Conservation (phyloP, 1,139 yeast species). For the Suhomyces taliae region DNA sequence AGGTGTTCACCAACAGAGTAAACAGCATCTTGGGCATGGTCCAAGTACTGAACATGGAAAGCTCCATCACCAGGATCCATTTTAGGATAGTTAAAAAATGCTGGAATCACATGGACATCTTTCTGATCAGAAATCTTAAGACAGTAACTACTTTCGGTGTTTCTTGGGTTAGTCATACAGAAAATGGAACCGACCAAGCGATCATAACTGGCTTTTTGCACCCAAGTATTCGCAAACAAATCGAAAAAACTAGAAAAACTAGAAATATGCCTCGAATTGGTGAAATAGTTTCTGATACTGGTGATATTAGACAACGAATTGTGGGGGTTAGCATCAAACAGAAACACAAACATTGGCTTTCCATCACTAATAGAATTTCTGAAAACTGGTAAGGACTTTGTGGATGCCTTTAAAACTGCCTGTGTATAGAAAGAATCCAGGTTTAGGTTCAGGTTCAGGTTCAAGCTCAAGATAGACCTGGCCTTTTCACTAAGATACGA, state of each 20-base stretch:
- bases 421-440: neutral
- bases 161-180: conserved; percentile 34
- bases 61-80: neutral
- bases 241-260: conserved; percentile 35
- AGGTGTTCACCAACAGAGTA: conserved; percentile 17
- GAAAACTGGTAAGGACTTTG: conserved; percentile 24
- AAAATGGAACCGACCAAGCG: conserved; percentile 41
- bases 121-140: conserved; percentile 28
- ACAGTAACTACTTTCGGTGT: conserved; percentile 35
- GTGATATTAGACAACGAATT: conserved; percentile 15
- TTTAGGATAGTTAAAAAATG: conserved; percentile 15
- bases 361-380: conserved; percentile 20
- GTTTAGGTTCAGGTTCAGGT: no score
- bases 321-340: conserved; percentile 20
- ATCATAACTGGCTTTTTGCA: conserved; percentile 27
- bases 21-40: conserved; percentile 24
- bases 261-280: conserved; percentile 7
- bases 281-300: conserved; percentile 25
- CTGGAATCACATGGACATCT: conserved; percentile 32
- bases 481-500: conserved; percentile 2
- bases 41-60: conserved; percentile 20
- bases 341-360: conserved; percentile 35
- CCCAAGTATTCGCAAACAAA: conserved; percentile 42
- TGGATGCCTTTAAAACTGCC: neutral
- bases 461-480: neutral